Evolutionary conservation across 2,329 filamentous ascomycete species (phyloP).

Genomic region (Beauveria brongniartii): DNA sequence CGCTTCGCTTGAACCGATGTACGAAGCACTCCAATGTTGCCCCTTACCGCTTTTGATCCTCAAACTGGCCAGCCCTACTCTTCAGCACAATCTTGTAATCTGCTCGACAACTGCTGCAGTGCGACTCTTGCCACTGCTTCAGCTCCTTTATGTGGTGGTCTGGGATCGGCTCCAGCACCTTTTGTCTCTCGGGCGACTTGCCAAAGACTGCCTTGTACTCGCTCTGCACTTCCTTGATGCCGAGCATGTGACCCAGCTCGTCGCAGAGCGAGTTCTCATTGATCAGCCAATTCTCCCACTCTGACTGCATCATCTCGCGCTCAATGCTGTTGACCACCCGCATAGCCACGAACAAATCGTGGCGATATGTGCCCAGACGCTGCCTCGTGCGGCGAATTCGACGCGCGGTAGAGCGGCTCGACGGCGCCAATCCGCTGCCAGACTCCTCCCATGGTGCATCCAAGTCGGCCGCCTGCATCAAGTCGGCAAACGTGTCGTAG

Average conservation of each 20-base stretch:
- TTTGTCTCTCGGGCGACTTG: conserved; percentile 21
- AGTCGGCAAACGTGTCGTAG: conserved; percentile 53
- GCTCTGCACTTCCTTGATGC: conserved; percentile 18
- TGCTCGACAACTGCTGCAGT: conserved; percentile 7
- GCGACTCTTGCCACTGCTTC: conserved; percentile 4
- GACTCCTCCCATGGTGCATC: conserved; percentile 49
- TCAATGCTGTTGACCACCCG: conserved; percentile 86
- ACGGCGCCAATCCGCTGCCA: conserved; percentile 37
- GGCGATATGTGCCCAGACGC: conserved; percentile 72
- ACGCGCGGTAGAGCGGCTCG: conserved; percentile 47
- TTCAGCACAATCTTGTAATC: background rate
- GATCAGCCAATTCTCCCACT: conserved; percentile 88
- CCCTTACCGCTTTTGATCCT: background rate
- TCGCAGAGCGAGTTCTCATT: conserved; percentile 73
- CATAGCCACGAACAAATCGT: conserved; percentile 86
- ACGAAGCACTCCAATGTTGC: background rate
- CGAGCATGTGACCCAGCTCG: conserved; percentile 43
- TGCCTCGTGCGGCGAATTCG: conserved; percentile 75
- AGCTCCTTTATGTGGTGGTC: conserved; percentile 1
- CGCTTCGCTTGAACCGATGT: background rate
- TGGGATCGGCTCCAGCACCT: conserved; percentile 21
- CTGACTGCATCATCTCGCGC: conserved; percentile 72
- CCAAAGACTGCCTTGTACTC: conserved; percentile 14
- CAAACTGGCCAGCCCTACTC: background rate
- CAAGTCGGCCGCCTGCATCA: conserved; percentile 50